Evolutionary conservation across 192 early-diverging fungal genomes (phyloP), one percentile per base, ranked within the genome.

Genomic region (Martensiomyces pterosporus): DNA sequence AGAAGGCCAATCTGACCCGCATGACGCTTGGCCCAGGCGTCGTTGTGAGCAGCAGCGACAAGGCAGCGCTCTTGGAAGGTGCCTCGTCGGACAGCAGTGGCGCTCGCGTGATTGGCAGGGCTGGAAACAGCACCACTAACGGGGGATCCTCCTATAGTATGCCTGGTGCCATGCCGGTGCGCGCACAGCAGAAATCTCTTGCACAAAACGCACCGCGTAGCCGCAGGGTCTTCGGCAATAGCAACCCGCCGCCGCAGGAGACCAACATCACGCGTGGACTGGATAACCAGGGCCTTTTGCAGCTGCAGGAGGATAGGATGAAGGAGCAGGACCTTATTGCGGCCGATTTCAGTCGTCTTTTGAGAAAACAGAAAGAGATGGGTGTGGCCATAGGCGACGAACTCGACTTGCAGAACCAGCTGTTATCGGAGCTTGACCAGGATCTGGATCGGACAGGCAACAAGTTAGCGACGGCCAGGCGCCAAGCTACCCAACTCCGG

Each of bases 371-470:
- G 60, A 81, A 83, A 51, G 81, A 94, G 52, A 80, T 98, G 66
- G 92, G 93, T 13, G 39, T 82, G 43, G 80, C 86, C 13, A 97
- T 98, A 45, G 83, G 86, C 16, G 61, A 92, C 15, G 95, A 98
- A 65, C 74, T 98, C 24, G 93, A 97, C 41, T 64, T 83, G 54
- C 95, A 98, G 55, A 98, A 89, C 72, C 80, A 86, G 55, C 39
- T 97, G 52, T 58, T 98, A 54, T 83, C 82, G 23, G 91, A 96
- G 45, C 55, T 98, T 8, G 89, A 89, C 50, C 73, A 81, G 36
- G 79, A 85, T 49, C 79, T 95, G n/a, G 87, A 85, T 24, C 60
- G 84, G 43, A 91, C 88, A 3, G 74, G 79, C 15, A 76, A 65
- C 18, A 90, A 91, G 40, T 58, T 98, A 22, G 81, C 82, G 39